Conservation (phyloP, 306 rosid species). For the Sechiopsis laciniata region DNA sequence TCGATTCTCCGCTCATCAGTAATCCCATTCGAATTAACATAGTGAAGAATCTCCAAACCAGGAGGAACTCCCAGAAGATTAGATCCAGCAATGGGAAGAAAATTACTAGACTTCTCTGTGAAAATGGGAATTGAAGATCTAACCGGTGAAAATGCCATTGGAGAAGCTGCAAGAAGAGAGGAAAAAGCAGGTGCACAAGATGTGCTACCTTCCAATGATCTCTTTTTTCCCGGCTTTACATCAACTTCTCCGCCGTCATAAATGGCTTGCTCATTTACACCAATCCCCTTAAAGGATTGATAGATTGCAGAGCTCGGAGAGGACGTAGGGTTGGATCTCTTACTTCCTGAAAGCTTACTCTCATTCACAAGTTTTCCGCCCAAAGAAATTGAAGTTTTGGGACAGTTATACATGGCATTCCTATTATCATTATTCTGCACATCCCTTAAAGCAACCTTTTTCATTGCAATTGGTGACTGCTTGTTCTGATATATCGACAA, state of each 20-base stretch:
- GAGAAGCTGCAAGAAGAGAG: constrained; percentile 22
- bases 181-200: constrained; percentile 26
- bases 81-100: background rate
- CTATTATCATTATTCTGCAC: constrained; percentile 35
- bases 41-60: too few species aligned
- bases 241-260: constrained; percentile 20
- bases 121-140: constrained; percentile 27
- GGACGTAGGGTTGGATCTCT: constrained; percentile 27
- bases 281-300: constrained; percentile 25
- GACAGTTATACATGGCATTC: constrained; percentile 9
- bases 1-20: constrained; percentile 27
- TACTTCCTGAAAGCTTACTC: constrained; percentile 29
- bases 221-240: constrained; percentile 26
- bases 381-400: constrained; percentile 21
- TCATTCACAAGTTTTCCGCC: constrained; percentile 18
- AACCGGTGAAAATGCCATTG: constrained; percentile 27
- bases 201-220: constrained; percentile 23
- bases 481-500: constrained; percentile 25
- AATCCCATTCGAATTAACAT: constrained; percentile 16
- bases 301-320: constrained; percentile 23
- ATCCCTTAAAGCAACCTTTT: constrained; percentile 35
- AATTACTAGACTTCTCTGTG: constrained; percentile 21
- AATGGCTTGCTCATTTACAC: constrained; percentile 24
- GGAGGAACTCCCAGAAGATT: too few species aligned
- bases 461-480: constrained; percentile 29